phyloP scores from a whole-genome alignment of 768 basidiomycete genomes.

The Cystobasidium onofrii region DNA sequence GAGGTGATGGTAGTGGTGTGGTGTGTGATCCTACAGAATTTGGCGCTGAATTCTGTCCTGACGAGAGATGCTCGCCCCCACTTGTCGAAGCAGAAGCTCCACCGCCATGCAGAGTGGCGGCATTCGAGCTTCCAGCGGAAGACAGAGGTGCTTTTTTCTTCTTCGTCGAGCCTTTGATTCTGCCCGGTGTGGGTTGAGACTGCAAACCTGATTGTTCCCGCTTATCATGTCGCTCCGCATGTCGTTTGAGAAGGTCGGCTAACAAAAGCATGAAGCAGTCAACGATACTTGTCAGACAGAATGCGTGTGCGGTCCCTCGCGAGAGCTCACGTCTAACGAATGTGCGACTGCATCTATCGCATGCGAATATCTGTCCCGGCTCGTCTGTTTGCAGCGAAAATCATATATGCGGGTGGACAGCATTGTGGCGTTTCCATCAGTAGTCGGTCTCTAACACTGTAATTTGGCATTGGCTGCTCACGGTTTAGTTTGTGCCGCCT shows the following conservation, averaged over 20 bases:
- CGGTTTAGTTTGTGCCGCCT: conserved; percentile 27
- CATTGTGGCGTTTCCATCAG: neutral
- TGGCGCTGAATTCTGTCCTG: neutral
- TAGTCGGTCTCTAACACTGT: neutral
- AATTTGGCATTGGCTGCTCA: neutral
- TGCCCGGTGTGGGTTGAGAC: conserved; percentile 9
- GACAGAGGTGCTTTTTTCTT: neutral
- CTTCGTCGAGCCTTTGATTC: conserved; percentile 10
- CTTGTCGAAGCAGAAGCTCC: neutral
- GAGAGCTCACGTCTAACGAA: conserved; percentile 25
- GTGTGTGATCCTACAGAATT: neutral
- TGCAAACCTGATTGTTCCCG: conserved; percentile 36
- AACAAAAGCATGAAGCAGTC: conserved; percentile 15
- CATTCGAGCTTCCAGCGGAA: neutral
- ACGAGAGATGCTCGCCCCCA: conserved; percentile 26
- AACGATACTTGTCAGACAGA: neutral
- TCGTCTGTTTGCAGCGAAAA: too few relatives aligned
- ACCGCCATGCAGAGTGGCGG: neutral
- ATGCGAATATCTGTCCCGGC: conserved; percentile 1
- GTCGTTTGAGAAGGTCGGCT: conserved; percentile 38
- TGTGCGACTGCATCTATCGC: conserved; percentile 14
- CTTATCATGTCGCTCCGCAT: conserved; percentile 39
- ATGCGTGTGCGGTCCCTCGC: too few relatives aligned
- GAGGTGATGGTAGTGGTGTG: neutral
- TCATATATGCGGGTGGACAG: too few relatives aligned